These are phyloP conservation scores for Chamaecrista fasciculata DNA, from an alignment of 306 rosid genomes.

Conservation along the genomic window DNA sequence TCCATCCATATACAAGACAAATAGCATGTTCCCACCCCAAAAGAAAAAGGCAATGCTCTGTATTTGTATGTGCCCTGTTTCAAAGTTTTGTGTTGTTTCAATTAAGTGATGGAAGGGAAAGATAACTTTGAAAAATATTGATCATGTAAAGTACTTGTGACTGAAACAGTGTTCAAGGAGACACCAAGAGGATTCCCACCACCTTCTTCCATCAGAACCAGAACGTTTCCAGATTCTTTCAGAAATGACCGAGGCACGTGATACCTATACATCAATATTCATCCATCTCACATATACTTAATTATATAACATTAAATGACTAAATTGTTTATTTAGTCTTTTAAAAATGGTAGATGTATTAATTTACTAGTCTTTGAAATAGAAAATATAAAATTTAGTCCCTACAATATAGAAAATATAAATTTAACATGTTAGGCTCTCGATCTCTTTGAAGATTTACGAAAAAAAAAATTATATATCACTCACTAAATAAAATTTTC, in stretches of 20 bases:
- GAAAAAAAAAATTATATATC: too few species aligned
- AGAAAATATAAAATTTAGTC: too few species aligned
- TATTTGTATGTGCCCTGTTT: background rate
- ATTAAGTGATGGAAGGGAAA: slow-evolving; percentile 27
- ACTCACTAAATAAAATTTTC: too few species aligned
- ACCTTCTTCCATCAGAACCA: slow-evolving; percentile 62
- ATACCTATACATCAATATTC: slow-evolving; percentile 46
- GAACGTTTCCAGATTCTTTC: slow-evolving; percentile 38
- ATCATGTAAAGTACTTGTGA: slow-evolving; percentile 17
- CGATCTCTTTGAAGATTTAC: too few species aligned
- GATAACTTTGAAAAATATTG: slow-evolving; percentile 19
- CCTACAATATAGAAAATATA: too few species aligned
- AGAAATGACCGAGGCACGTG: slow-evolving; percentile 74
- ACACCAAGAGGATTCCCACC: slow-evolving; percentile 68
- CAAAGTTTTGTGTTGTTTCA: background rate
- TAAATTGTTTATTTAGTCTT: too few species aligned
- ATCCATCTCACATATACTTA: too few species aligned
- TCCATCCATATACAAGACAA: background rate
- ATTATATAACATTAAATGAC: too few species aligned
- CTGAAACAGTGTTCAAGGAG: slow-evolving; percentile 44
- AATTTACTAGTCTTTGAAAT: too few species aligned
- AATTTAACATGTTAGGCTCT: too few species aligned
- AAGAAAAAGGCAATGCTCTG: slow-evolving; percentile 15
- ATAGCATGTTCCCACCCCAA: slow-evolving; percentile 24
- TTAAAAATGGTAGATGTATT: too few species aligned